Conservation (phyloP, 208 protist species). For the Trypanosoma vivax region DNA sequence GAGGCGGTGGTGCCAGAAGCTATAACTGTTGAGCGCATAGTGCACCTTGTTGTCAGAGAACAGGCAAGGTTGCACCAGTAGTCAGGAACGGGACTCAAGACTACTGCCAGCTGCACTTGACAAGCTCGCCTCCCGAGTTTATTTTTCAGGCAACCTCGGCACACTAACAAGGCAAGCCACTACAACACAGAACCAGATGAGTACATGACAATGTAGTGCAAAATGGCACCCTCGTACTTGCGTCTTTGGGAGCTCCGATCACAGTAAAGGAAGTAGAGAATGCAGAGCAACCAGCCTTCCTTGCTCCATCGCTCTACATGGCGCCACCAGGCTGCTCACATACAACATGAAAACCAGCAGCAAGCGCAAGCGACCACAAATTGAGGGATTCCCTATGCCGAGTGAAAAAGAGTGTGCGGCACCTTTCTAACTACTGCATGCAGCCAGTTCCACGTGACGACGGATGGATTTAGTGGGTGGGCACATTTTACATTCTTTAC, state of each 20-base stretch:
- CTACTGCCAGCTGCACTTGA: neutral
- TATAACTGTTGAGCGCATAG: conserved; percentile 62
- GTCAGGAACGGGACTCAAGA: neutral
- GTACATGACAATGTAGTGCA: conserved; percentile 44
- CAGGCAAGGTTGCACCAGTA: conserved; percentile 17
- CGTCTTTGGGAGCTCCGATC: conserved; percentile 41
- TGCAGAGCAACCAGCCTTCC: conserved; percentile 32
- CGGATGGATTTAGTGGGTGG: too few relatives aligned
- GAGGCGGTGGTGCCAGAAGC: conserved; percentile 60
- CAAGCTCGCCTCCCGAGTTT: conserved; percentile 20
- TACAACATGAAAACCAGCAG: conserved; percentile 2
- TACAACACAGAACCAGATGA: conserved; percentile 45
- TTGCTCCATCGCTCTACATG: neutral
- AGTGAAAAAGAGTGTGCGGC: too few relatives aligned
- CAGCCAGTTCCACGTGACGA: too few relatives aligned
- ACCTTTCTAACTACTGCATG: too few relatives aligned
- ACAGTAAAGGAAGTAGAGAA: conserved; percentile 34
- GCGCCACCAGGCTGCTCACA: conserved; percentile 1
- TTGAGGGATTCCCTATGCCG: too few relatives aligned
- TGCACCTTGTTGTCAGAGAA: conserved; percentile 39
- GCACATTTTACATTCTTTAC: too few relatives aligned
- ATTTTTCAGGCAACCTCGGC: conserved; percentile 39
- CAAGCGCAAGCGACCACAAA: neutral
- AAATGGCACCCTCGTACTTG: conserved; percentile 36
- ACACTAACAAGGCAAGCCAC: conserved; percentile 36